A percentile compares a stretch with the other conserved stretches of the same genome.
These are phyloP conservation scores for Phellopilus nigrolimitatus DNA, from an alignment of 1,284 basidiomycete genomes.

Conservation along the genomic window DNA sequence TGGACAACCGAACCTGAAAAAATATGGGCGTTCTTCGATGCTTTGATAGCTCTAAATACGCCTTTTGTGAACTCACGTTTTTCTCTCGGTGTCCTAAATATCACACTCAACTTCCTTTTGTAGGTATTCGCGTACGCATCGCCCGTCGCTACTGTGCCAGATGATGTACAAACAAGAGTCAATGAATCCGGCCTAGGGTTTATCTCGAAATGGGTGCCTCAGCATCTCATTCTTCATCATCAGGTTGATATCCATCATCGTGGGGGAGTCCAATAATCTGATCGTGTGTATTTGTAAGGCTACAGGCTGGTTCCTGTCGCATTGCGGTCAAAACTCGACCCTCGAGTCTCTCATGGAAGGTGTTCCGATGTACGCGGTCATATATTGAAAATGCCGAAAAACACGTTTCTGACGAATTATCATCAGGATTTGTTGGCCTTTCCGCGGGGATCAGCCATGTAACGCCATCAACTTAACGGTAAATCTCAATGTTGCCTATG, in stretches of 20 bases:
- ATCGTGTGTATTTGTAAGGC: constrained; percentile 13
- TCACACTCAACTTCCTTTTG: neutral
- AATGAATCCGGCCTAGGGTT: constrained; percentile 11
- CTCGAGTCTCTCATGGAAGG: constrained; percentile 18
- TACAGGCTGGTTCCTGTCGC: constrained; percentile 20
- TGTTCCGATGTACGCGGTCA: constrained; percentile 16
- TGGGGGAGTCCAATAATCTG: neutral
- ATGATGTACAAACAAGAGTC: constrained; percentile 2
- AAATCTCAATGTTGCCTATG: constrained; percentile 26
- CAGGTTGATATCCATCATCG: neutral
- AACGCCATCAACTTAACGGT: constrained; percentile 25
- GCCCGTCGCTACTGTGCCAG: constrained; percentile 10
- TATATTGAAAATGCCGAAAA: neutral
- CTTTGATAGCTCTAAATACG: constrained; percentile 3
- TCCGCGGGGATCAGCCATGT: constrained; percentile 25
- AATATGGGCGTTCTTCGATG: constrained; percentile 15
- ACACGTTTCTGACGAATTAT: neutral
- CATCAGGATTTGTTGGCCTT: constrained; percentile 28
- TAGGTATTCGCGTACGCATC: constrained; percentile 16
- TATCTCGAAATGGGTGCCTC: constrained; percentile 20
- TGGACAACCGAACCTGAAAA: constrained; percentile 17
- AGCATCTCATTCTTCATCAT: constrained; percentile 18
- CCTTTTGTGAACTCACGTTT: constrained; percentile 13
- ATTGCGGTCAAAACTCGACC: constrained; percentile 19
- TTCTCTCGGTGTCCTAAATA: neutral